phyloP scores from a whole-genome alignment of 2,329 filamentous ascomycete genomes.

The Fusarium miscanthi region DNA sequence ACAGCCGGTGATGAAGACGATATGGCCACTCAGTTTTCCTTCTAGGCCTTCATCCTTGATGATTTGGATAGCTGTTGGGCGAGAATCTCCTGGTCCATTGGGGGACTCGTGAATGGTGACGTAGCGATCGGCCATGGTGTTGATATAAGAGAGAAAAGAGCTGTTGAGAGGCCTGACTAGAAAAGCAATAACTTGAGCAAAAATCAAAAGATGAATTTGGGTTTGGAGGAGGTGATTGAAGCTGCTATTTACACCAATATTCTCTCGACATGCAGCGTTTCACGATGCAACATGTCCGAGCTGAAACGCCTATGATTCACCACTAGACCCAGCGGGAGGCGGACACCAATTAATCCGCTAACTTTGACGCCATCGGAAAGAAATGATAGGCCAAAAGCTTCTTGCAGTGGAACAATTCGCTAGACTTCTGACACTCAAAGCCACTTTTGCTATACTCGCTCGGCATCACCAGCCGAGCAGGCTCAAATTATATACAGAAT shows the following conservation, averaged over 20 bases:
- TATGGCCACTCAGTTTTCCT: accelerated
- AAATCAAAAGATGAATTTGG: background rate
- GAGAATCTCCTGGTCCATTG: background rate
- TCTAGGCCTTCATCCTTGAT: background rate
- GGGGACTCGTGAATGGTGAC: conserved; percentile 1
- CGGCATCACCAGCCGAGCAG: background rate
- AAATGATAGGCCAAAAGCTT: background rate
- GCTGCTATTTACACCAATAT: background rate
- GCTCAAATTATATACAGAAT: background rate
- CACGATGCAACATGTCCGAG: background rate
- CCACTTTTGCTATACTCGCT: background rate
- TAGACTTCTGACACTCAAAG: background rate
- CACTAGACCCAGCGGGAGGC: background rate
- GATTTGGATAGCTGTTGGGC: conserved; percentile 1
- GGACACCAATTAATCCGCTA: background rate
- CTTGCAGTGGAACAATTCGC: background rate
- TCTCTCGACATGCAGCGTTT: background rate
- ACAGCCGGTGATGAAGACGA: background rate
- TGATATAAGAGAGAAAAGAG: too few relatives aligned
- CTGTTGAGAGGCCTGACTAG: accelerated
- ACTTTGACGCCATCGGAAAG: background rate
- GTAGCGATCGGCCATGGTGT: conserved; percentile 11
- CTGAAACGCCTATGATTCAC: background rate
- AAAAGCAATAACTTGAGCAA: accelerated
- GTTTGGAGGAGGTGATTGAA: accelerated